Conservation (phyloP, 163 green algal species). For the Scenedesmus sp. region DNA sequence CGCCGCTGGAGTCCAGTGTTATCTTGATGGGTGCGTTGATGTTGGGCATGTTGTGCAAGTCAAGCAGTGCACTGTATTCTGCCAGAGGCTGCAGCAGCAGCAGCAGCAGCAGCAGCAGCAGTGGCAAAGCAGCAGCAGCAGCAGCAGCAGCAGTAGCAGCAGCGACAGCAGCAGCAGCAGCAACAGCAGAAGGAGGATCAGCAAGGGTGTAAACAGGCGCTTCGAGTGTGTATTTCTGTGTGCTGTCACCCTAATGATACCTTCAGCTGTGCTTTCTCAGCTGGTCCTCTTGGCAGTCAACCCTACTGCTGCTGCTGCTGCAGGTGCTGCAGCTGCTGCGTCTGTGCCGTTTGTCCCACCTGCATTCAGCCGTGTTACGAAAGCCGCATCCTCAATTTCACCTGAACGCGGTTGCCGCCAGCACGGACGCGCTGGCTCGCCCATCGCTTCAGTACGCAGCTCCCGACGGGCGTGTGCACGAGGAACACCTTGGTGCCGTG, state of each 20-base stretch:
- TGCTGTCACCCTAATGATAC: no score
- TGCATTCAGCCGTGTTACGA: background rate
- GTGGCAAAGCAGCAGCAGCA: background rate
- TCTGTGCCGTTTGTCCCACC: no score
- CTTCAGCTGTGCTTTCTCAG: no score
- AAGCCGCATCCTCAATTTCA: background rate
- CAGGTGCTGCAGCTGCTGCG: background rate
- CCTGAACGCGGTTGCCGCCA: constrained; percentile 31
- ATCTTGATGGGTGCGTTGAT: constrained; percentile 31
- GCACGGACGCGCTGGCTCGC: background rate
- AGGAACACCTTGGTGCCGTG: constrained; percentile 12
- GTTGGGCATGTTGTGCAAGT: constrained; percentile 13
- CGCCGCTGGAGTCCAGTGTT: constrained; percentile 2
- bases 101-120: constrained; percentile 1
- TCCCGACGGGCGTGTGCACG: constrained; percentile 6
- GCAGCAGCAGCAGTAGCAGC: constrained; percentile 6
- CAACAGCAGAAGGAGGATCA: background rate
- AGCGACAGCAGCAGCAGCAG: background rate
- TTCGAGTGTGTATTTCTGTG: background rate
- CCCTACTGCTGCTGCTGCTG: background rate
- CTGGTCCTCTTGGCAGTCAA: background rate
- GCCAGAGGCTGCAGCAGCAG: constrained; percentile 1
- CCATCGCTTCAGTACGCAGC: constrained; percentile 33
- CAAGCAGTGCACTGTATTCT: constrained; percentile 23
- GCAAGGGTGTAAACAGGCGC: background rate